Conservation (phyloP, 805 yeast species). For the Metschnikowia anglica region DNA sequence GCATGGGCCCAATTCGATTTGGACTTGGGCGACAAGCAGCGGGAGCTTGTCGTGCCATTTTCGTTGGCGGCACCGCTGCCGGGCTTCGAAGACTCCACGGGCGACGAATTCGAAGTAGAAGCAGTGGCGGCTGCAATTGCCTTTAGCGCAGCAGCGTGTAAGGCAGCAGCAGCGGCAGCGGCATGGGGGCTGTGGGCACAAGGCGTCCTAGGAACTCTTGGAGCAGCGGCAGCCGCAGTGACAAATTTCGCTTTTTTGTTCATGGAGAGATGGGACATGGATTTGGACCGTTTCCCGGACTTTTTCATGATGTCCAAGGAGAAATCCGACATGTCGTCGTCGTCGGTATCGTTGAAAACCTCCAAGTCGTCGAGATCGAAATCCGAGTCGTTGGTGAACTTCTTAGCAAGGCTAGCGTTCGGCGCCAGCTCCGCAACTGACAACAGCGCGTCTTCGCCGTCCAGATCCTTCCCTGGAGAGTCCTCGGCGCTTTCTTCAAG, state of each 20-base stretch:
- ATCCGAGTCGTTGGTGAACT: conserved; percentile 33
- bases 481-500: not conserved
- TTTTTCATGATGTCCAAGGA: conserved; percentile 43
- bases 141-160: conserved; percentile 64
- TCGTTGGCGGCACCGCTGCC: conserved; percentile 3
- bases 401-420: conserved; percentile 8
- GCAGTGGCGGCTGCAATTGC: conserved; percentile 38
- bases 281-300: conserved; percentile 59
- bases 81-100: not conserved
- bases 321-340: conserved; percentile 36
- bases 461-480: not conserved
- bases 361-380: conserved; percentile 51
- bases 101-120: conserved; percentile 26
- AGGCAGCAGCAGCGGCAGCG: conserved; percentile 73
- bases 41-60: not conserved
- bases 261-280: conserved; percentile 54
- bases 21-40: conserved; percentile 7
- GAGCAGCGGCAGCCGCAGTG: conserved; percentile 77
- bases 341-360: conserved; percentile 45
- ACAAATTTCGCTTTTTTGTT: conserved; percentile 56
- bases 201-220: conserved; percentile 66
- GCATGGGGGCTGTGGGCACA: conserved; percentile 59
- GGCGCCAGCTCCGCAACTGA: conserved; percentile 6
- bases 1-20: conserved; percentile 70
- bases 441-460: conserved; percentile 4